phyloP scores from a whole-genome alignment of 805 yeast species.

The Candida quercuum region DNA sequence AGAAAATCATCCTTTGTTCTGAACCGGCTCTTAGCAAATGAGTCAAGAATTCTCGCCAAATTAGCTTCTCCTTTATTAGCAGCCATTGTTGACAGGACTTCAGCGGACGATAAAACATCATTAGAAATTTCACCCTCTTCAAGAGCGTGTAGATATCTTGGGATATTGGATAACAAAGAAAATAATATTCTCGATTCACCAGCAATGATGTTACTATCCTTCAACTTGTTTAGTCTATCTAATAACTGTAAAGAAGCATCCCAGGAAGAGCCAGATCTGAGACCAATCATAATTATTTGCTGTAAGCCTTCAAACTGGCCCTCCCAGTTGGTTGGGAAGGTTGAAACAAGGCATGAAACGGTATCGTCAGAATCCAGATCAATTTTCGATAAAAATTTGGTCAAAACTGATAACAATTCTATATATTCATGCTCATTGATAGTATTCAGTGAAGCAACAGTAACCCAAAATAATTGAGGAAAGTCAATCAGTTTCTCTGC shows the following conservation, averaged over 20 bases:
- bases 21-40: conserved; percentile 73
- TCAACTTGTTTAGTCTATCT: conserved; percentile 61
- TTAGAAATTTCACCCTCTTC: conserved; percentile 46
- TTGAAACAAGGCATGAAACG: conserved; percentile 72
- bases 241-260: conserved; percentile 71
- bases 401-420: conserved; percentile 76
- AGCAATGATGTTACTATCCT: conserved; percentile 74
- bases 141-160: conserved; percentile 79
- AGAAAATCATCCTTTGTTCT: conserved; percentile 88
- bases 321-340: conserved; percentile 95
- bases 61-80: conserved; percentile 48
- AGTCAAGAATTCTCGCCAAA: conserved; percentile 66
- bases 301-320: conserved; percentile 90
- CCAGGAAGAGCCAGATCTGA: conserved; percentile 75
- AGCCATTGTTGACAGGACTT: conserved; percentile 57
- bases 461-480: conserved; percentile 94
- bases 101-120: conserved; percentile 49
- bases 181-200: conserved; percentile 62
- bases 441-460: conserved; percentile 86
- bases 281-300: conserved; percentile 70
- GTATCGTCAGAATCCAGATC: conserved; percentile 83
- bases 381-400: conserved; percentile 80
- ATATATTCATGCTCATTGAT: conserved; percentile 90
- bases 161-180: conserved; percentile 73
- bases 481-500: conserved; percentile 74